Evolutionary conservation across 768 basidiomycete genomes (phyloP), one percentile per base, ranked within the genome.

Genomic region (Coprinopsis sp.): DNA sequence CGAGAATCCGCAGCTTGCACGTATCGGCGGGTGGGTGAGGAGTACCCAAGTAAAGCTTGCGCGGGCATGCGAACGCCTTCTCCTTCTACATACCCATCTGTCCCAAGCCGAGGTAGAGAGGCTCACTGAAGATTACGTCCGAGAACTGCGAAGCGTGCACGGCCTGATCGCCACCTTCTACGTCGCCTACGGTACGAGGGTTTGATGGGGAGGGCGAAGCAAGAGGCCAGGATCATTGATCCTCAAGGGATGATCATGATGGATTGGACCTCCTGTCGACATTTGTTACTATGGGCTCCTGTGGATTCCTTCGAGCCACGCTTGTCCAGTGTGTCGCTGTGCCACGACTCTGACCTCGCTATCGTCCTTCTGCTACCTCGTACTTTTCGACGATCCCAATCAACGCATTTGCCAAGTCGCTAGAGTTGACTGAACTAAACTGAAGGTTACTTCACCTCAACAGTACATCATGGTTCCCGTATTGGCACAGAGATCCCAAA

Each of bases 131-230:
- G 74, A 63, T 7, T 78, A 69, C 50, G 42, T 71, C 23, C 60
- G 63, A 10, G 84, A 86, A 54, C 58, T 84, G 46, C 56, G 63
- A 43, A 60, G 49, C 4, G 67, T 73, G 8, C 58, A 51, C 10
- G 83, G 82, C 1, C 58, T 86, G 55, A 70, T 77, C 1, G 62
- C 61, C 31, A 64, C 69, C 5, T 74, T 77, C 54, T 67, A 74
- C 52, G 72, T 73, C 1, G 80, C 80, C 27, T 70, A 76, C 62
- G 75, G 74, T 8, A 56, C 57, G 25, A 64, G 51, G 48, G 37
- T 54, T 25, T 58, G 18, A 30, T 56, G 48, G 30, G 33, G 8
- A 16, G 18, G 23, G 12, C 13, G 38, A 24, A 30, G 30, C 30
- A 8, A n/a, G 8, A 8, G 10, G 30, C 10, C 10, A 31, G n/a